Evolutionary conservation across 352 stramenopile genomes (phyloP), one percentile per base, ranked within the genome.

Genomic region (Aphanomyces euteiches): DNA sequence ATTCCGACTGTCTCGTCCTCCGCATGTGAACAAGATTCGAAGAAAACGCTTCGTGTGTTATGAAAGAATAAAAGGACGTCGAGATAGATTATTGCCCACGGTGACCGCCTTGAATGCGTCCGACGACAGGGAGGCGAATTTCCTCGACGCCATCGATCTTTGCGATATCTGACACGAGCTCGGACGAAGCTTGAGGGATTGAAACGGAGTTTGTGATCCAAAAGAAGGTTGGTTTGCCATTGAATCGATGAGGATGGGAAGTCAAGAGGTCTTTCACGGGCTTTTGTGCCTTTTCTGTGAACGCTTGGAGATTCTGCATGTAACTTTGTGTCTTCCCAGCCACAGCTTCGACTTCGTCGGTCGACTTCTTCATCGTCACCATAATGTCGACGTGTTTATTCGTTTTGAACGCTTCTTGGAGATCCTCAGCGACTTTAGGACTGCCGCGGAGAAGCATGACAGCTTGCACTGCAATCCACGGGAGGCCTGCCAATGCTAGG

Each of bases 201-300:
- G 77, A 76, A 28, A 88, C 77, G n/a, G 77, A 84, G 71, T 90
- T 87, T 76, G 81, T 82, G 74, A 90, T 90, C 82, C 82, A 90
- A 57, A 90, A 75, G 47, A 86, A 88, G 54, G 56, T 74, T 60
- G 74, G 74, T 61, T 67, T 71, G 15, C 59, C 59, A 36, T 39
- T 54, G 69, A 75, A 88, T 36, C 79, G 72, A 21, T 54, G 67
- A 17, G 45, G 47, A 21, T 76, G 67, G 4, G 67, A 48, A 8
- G 39, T 69, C 36, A 90, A 68, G 57, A 90, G 64, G 56, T 79
- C 75, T 39, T 79, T 80, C 8, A 90, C 74, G 4, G 70, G 59
- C 34, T 84, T 65, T 48, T 90, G 82, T 38, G 72, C 66, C n/a
- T 74, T 63, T 47, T 81, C 77, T 1, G 82, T 80, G 71, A 88